Base-by-base conservation (phyloP, 2,329 filamentous ascomycete genomes). In the Aspergillus novofumigatus region DNA sequence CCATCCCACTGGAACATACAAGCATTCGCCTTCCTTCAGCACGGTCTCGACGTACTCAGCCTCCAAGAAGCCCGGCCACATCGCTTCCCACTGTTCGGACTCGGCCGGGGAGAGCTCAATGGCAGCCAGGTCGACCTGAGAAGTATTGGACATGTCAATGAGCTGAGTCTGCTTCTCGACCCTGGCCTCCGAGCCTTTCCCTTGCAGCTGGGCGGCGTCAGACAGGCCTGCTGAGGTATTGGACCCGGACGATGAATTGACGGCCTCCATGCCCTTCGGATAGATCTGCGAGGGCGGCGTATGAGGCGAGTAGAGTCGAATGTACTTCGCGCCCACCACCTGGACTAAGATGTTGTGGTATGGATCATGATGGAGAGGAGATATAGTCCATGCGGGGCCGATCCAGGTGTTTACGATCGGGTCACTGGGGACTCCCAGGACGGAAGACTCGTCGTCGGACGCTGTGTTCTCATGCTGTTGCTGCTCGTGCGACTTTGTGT, bases 1-100 rank as follows among this genome's bases (percentile, higher is more conserved):
- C 93, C 94, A 99, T 0, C 93, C 94, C 4, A 91, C 82, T 0
- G 94, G 94, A 53, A 99, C 90, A 70, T 96, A 94, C 53, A 99
- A 71, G 62, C 86, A 89, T 53, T 99, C 92, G 0, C 93, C 94
- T 0, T 89, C 88, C 29, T 82, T 84, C 5, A 99, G 76, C 1
- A 97, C 82, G 1, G 77, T 87, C 68, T 99, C 94, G 35, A 89
- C 75, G 69, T 88, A 93, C 54, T 82, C 77, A 1, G 89, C 80
- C 0, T 80, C 72, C 51, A 72, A 72, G 62, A 95, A 90, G 0
- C 75, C 71, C 1, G 82, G 81, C 72, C 79, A 86, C 9, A 72
- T 64, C 17, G 69, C 67, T n/a, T 77, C 74, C 72, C 75, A 78
- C 45, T 72, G 75, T 52, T 75, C 66, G 51, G 68, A 64, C 57